These are phyloP conservation scores for Ustilago bromivora DNA, from an alignment of 1,284 basidiomycete genomes.

Conservation along the genomic window DNA sequence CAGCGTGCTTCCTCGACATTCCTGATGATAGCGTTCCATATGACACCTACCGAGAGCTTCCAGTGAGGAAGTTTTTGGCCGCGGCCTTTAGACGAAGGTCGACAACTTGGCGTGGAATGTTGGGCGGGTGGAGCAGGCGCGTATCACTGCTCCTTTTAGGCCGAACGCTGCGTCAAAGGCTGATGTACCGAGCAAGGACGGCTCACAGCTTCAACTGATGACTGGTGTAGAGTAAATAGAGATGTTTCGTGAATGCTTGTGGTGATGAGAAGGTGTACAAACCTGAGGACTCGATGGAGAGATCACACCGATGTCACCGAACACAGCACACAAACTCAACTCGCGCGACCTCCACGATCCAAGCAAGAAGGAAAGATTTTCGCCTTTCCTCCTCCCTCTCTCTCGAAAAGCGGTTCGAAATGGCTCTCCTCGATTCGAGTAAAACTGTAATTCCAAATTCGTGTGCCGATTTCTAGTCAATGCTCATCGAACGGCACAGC, in stretches of 20 bases:
- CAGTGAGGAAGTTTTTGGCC: slow-evolving; percentile 57
- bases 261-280: neutral
- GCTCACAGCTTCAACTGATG: slow-evolving; percentile 29
- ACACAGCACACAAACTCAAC: neutral
- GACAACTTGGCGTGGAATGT: slow-evolving; percentile 55
- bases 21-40: neutral
- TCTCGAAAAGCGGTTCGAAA: neutral
- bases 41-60: slow-evolving; percentile 40
- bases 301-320: neutral
- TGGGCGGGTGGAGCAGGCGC: slow-evolving; percentile 48
- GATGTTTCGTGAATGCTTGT: neutral
- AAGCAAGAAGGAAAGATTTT: slow-evolving; percentile 6
- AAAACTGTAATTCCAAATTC: slow-evolving; percentile 13
- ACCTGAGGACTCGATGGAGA: neutral
- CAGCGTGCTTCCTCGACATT: neutral
- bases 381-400: neutral
- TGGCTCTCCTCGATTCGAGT: slow-evolving; percentile 3
- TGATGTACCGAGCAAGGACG: slow-evolving; percentile 29
- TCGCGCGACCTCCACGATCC: slow-evolving; percentile 17
- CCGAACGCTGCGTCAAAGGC: slow-evolving; percentile 25
- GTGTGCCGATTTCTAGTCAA: slow-evolving; percentile 8
- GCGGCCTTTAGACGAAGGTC: slow-evolving; percentile 55
- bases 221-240: slow-evolving; percentile 1
- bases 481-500: neutral
- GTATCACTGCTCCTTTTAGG: slow-evolving; percentile 38